Evolutionary conservation across 768 basidiomycete species (phyloP).

Genomic region (Trametes elegans): DNA sequence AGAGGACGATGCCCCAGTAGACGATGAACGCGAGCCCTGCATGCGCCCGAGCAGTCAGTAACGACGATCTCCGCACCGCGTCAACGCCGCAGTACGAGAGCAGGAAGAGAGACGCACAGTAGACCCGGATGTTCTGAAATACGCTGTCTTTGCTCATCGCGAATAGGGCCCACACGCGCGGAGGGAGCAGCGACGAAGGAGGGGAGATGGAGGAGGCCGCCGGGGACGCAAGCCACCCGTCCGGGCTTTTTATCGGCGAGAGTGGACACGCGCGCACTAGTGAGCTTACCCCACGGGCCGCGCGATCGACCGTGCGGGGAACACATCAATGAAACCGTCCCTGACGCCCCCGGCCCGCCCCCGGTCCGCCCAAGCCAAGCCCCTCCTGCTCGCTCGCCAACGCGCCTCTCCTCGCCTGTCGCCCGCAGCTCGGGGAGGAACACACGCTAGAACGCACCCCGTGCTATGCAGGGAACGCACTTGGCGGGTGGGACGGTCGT

Average conservation of each 20-base stretch:
- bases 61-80: too few relatives aligned
- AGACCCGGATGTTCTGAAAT: slow-evolving; percentile 63
- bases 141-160: slow-evolving; percentile 9
- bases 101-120: slow-evolving; percentile 42
- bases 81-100: not conserved
- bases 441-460: too few relatives aligned
- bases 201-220: slow-evolving; percentile 3
- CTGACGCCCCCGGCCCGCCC: slow-evolving; percentile 6
- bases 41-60: not conserved
- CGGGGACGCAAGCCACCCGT: not conserved
- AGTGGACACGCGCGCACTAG: not conserved
- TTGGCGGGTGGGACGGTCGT: too few relatives aligned
- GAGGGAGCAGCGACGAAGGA: not conserved
- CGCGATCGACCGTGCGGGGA: slow-evolving; percentile 22
- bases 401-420: not conserved
- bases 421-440: too few relatives aligned
- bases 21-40: slow-evolving; percentile 70
- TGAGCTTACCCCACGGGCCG: slow-evolving; percentile 9
- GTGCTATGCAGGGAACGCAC: too few relatives aligned
- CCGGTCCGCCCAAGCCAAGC: slow-evolving; percentile 1
- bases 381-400: not conserved
- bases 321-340: slow-evolving; percentile 8
- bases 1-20: slow-evolving; percentile 80
- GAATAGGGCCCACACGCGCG: slow-evolving; percentile 2
- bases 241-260: slow-evolving; percentile 11